A percentile compares a stretch with the other conserved stretches of the same genome.
These are phyloP conservation scores for Umbelopsis sp. DNA, from an alignment of 192 early-diverging fungal species.

Conservation along the genomic window DNA sequence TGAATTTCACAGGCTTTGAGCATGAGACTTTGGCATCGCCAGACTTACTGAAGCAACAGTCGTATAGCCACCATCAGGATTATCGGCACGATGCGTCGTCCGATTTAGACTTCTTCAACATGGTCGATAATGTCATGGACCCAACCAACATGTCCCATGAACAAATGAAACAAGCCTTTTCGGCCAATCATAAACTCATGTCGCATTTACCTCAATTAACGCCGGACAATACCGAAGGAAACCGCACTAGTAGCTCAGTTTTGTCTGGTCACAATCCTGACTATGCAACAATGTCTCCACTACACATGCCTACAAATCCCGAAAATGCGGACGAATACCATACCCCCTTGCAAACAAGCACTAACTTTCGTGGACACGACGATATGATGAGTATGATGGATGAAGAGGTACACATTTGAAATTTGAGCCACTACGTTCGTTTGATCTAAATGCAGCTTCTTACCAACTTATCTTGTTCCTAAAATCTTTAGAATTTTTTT, in stretches of 20 bases:
- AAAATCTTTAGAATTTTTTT: conserved; percentile 43
- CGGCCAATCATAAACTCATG: conserved; percentile 4
- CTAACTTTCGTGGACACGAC: conserved; percentile 15
- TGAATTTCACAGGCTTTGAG: conserved; percentile 7
- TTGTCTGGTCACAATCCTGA: conserved; percentile 35
- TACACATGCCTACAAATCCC: conserved; percentile 31
- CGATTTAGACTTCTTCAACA: conserved; percentile 28
- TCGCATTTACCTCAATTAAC: conserved; percentile 32
- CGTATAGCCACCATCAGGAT: not conserved
- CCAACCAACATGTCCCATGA: not conserved
- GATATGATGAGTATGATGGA: conserved; percentile 1
- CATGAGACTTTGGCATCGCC: conserved; percentile 1
- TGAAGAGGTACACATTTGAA: conserved; percentile 11
- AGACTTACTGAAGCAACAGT: conserved; percentile 12
- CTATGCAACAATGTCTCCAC: conserved; percentile 37
- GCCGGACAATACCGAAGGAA: conserved; percentile 29
- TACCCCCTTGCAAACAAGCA: conserved; percentile 25
- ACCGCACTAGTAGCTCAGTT: conserved; percentile 24
- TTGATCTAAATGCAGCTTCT: not conserved
- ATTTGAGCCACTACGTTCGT: not conserved
- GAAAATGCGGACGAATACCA: conserved; percentile 13
- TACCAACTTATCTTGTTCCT: not conserved
- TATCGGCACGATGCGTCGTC: conserved; percentile 1
- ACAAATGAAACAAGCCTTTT: not conserved
- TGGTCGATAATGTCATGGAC: conserved; percentile 21